Conservation (phyloP, 495 filamentous ascomycete genomes). For the Penicillium taxi region DNA sequence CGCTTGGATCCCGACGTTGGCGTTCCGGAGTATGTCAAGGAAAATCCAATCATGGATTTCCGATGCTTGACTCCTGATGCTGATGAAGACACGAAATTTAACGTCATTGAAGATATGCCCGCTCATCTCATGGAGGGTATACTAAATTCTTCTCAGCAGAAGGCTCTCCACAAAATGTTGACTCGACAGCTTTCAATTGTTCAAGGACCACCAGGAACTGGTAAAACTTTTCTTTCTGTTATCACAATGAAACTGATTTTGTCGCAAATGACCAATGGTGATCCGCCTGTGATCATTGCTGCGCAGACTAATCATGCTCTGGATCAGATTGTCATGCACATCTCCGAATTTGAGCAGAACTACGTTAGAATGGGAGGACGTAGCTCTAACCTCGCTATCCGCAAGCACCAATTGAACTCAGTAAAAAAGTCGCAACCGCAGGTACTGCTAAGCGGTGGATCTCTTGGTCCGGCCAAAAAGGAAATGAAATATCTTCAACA, state of each 20-base stretch:
- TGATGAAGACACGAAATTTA: constrained; percentile 19
- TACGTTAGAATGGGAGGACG: constrained; percentile 76
- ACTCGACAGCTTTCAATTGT: constrained; percentile 68
- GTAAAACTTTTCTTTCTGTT: constrained; percentile 75
- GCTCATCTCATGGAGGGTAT: constrained; percentile 32
- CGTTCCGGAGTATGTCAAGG: constrained; percentile 42
- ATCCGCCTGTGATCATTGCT: constrained; percentile 69
- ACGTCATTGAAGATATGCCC: constrained; percentile 48
- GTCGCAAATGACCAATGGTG: constrained; percentile 45
- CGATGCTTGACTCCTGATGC: constrained; percentile 20
- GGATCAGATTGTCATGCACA: constrained; percentile 69
- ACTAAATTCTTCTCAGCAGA: constrained; percentile 63
- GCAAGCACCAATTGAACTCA: constrained; percentile 61
- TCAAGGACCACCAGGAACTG: constrained; percentile 89
- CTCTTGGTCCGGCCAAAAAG: constrained; percentile 21
- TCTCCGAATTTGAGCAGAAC: constrained; percentile 55
- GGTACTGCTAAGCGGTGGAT: constrained; percentile 24
- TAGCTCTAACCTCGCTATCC: constrained; percentile 54
- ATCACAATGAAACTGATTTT: constrained; percentile 62
- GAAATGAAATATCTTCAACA: constrained; percentile 39
- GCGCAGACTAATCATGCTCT: constrained; percentile 92
- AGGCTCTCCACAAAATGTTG: constrained; percentile 60
- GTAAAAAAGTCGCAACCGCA: constrained; percentile 33
- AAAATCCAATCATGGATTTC: constrained; percentile 42
- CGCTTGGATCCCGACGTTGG: constrained; percentile 37